These are phyloP conservation scores for Vigna unguiculata DNA, from an alignment of 306 rosid species.

Conservation along the genomic window DNA sequence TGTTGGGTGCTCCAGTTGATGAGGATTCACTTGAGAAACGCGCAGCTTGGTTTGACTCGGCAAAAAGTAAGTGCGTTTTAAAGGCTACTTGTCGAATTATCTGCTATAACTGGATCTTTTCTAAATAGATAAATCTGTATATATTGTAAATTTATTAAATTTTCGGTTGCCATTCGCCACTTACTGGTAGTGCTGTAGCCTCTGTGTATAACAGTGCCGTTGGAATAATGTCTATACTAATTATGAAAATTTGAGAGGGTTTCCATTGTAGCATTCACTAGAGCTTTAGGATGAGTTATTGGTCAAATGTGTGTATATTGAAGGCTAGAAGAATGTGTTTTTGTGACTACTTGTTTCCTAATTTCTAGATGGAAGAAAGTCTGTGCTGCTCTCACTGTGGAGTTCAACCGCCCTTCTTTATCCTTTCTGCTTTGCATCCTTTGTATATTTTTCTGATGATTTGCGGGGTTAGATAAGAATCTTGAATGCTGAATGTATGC, in stretches of 20 bases:
- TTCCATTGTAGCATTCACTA: slow-evolving; percentile 18
- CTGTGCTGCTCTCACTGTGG: neutral
- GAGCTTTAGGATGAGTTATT: slow-evolving; percentile 8
- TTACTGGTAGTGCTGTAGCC: slow-evolving; percentile 33
- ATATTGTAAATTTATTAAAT: slow-evolving; percentile 14
- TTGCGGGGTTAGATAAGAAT: neutral
- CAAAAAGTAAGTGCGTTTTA: slow-evolving; percentile 76
- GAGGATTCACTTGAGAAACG: slow-evolving; percentile 75
- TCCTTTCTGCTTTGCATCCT: neutral
- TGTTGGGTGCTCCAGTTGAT: slow-evolving; percentile 60
- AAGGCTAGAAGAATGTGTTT: neutral
- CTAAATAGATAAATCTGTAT: slow-evolving; percentile 42
- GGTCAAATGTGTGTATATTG: slow-evolving; percentile 18
- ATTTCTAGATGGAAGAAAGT: slow-evolving; percentile 22
- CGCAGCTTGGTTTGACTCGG: slow-evolving; percentile 82
- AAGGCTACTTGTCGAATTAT: slow-evolving; percentile 10
- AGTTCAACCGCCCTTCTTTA: neutral
- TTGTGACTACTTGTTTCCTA: slow-evolving; percentile 13
- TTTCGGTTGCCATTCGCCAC: slow-evolving; percentile 6
- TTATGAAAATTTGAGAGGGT: slow-evolving; percentile 30
- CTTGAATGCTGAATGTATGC: slow-evolving; percentile 23
- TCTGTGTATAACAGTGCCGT: slow-evolving; percentile 27
- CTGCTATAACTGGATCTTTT: slow-evolving; percentile 17
- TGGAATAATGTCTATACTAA: slow-evolving; percentile 27
- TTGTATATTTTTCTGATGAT: slow-evolving; percentile 24